Base-by-base conservation (phyloP, 306 rosid species). In the Pueraria montana region DNA sequence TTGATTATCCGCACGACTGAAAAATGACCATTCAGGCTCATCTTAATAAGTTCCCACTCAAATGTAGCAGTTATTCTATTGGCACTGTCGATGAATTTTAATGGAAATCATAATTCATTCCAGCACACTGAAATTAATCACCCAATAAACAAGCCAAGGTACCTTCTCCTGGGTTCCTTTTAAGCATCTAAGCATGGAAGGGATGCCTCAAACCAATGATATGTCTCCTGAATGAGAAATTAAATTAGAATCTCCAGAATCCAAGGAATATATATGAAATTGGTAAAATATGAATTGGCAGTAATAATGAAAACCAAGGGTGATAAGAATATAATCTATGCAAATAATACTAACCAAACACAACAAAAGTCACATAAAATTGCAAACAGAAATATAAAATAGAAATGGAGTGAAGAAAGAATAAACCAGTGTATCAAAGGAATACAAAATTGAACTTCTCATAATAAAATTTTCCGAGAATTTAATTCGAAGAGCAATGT, bases 131-230 rank as follows among this genome's bases (percentile, higher is more conserved):
- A 82, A 91, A 91, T 84, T 64, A 86, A 81, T 91, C 92, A 87
- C 99, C 97, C 79, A 90, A 90, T 88, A 90, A 90, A 89, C 97
- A 91, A 94, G 79, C 98, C 92, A 91, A 88, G 97, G 91, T 96
- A 96, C 99, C 99, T 96, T 96, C 99, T 94, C 94, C 97, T 80
- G 95, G 87, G 89, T 92, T 90, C 98, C 97, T 84, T 89, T 82
- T 69, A 87, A 88, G 97, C 99, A 96, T 83, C 92, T 88, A 94
- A 91, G 94, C 91, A 92, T 89, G 84, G 92, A 84, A 92, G 94
- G 92, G 90, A 86, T 91, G 97, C 97, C 92, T 88, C 95, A 89
- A 86, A 91, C 93, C 96, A 87, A 78, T 89, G 93, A 86, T 75
- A 89, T 83, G 88, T 46, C 85, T 90, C 99, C 99, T 96, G 99